Evolutionary conservation across 169 alveolate genomes (phyloP).

Genomic region (Plasmodium yoelii): DNA sequence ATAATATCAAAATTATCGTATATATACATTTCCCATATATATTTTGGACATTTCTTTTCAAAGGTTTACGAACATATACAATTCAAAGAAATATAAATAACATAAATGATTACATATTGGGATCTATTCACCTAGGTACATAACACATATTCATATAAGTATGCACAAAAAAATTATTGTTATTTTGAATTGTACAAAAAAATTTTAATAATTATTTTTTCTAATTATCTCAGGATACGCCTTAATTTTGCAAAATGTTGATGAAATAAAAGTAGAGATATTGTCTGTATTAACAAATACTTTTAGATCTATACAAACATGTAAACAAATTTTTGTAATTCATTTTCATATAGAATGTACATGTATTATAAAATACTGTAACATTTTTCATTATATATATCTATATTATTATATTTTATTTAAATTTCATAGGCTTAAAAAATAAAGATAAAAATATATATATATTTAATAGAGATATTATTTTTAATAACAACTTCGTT

Average conservation of each 20-base stretch:
- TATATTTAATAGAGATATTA: constrained; percentile 51
- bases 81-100: constrained; percentile 16
- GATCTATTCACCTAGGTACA: constrained; percentile 62
- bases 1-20: background rate
- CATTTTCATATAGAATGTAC: background rate
- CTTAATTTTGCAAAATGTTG: constrained; percentile 57
- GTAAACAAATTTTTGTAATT: constrained; percentile 8
- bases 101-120: constrained; percentile 48
- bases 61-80: constrained; percentile 43
- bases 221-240: constrained; percentile 46
- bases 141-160: constrained; percentile 6
- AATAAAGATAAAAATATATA: constrained; percentile 58
- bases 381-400: background rate
- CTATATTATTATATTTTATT: background rate
- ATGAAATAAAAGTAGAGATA: constrained; percentile 39
- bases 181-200: background rate
- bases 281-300: constrained; percentile 64
- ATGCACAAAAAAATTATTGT: background rate
- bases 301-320: constrained; percentile 69
- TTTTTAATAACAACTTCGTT: constrained; percentile 52
- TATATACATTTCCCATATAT: background rate
- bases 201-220: background rate
- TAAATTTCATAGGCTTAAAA: constrained; percentile 49
- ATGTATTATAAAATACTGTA: background rate
- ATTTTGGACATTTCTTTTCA: background rate